phyloP scores from a whole-genome alignment of 208 protist species.

The Trichomonas tenax region DNA sequence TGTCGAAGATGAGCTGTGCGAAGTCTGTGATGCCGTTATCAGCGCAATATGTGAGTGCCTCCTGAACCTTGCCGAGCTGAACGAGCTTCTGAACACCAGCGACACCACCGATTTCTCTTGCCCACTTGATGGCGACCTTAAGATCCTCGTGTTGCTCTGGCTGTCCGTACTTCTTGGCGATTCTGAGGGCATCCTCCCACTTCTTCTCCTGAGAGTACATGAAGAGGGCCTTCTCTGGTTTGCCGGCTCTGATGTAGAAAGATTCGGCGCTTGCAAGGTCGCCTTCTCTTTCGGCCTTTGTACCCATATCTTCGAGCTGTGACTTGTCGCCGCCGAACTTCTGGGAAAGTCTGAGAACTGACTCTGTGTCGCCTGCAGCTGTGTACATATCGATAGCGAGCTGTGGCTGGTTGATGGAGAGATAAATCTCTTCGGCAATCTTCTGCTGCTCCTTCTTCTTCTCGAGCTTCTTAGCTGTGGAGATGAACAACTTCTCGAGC shows the following conservation, averaged over 20 bases:
- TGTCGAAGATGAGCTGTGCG: not conserved
- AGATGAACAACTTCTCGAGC: not conserved
- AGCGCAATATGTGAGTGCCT: not conserved
- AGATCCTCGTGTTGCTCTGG: not conserved
- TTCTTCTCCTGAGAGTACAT: slow-evolving; percentile 13
- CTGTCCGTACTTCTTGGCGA: not conserved
- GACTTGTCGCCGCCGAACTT: not conserved
- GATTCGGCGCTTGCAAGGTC: not conserved
- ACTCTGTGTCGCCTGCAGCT: not conserved
- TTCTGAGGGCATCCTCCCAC: not conserved
- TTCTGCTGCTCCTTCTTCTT: not conserved
- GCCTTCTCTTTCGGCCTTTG: not conserved
- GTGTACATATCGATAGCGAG: not conserved
- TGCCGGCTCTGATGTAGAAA: not conserved
- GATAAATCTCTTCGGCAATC: not conserved
- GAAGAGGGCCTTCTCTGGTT: not conserved
- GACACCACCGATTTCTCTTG: not conserved
- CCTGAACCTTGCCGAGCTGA: not conserved
- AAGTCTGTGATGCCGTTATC: not conserved
- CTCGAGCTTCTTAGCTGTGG: not conserved
- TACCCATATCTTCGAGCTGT: not conserved
- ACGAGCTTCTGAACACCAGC: not conserved
- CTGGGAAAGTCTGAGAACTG: not conserved
- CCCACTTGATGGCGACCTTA: not conserved
- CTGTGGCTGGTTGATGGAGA: not conserved